Percentiles rank a stretch among this genome's conserved stretches.
phyloP scores from a whole-genome alignment of 1,139 yeast genomes.

The Taphrina pruni region DNA sequence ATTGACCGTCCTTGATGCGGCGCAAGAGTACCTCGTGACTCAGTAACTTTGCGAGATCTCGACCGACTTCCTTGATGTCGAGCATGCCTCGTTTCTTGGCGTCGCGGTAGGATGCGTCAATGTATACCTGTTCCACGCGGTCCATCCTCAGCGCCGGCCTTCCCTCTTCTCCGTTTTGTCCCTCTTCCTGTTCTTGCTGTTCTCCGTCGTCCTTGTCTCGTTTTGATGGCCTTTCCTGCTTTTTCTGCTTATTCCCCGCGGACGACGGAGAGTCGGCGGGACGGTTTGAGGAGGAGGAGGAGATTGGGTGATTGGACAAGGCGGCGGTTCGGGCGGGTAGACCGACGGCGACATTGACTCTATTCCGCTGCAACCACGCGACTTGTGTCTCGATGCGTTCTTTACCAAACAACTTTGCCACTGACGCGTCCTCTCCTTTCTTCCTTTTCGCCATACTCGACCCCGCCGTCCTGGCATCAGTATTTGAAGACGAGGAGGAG shows the following conservation, averaged over 20 bases:
- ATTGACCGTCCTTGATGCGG: constrained; percentile 11
- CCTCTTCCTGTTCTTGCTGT: too few species aligned
- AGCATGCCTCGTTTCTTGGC: constrained; percentile 29
- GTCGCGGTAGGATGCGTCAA: constrained; percentile 30
- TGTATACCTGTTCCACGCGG: constrained; percentile 28
- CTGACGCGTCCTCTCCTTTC: not conserved
- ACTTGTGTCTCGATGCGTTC: constrained; percentile 19
- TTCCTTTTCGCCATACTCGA: too few species aligned
- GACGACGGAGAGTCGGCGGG: too few species aligned
- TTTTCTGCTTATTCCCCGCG: too few species aligned
- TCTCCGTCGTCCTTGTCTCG: too few species aligned
- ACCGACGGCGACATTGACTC: constrained; percentile 34
- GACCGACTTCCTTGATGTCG: constrained; percentile 26
- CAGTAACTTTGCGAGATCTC: constrained; percentile 12
- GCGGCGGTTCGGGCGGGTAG: constrained; percentile 33
- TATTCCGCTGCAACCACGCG: constrained; percentile 6
- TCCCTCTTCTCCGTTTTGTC: too few species aligned
- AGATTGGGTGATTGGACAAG: not conserved
- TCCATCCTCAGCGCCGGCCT: constrained; percentile 15
- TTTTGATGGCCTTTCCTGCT: too few species aligned
- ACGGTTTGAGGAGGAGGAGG: too few species aligned
- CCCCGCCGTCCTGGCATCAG: too few species aligned
- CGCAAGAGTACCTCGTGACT: not conserved
- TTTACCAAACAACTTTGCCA: constrained; percentile 35
- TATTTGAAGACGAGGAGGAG: too few species aligned